Evolutionary conservation across 805 yeast species (phyloP), one percentile per base, ranked within the genome.

Genomic region (Nakazawaea sp.): DNA sequence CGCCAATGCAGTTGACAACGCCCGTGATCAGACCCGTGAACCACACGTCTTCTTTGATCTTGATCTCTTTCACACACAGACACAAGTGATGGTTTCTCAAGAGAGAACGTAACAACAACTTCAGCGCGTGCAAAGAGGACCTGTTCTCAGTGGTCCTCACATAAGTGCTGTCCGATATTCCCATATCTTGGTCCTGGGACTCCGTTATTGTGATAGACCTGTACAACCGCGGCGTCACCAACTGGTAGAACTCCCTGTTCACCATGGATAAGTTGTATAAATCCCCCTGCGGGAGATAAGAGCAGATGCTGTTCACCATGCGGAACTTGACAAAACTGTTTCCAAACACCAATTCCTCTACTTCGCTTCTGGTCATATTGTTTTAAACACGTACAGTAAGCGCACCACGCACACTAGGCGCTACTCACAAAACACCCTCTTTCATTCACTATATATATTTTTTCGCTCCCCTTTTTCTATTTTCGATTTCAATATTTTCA

Each of bases 21-120:
- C 32, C 30, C 3, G 20, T 23, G 12, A 37, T 11, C 17, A 32
- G 33, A 23, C 32, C 41, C 18, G 29, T 35, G 30, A 35, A 35
- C 39, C 39, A 35, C 9, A 35, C 39, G 18, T 35, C 39, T 8
- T 30, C 19, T 4, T 16, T 11, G 4, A 35, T 18, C 9, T 29
- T 11, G 11, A 35, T 24, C 4, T 35, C 18, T 9, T 25, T 19
- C 13, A 35, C 26, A 11, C 12, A 19, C 8, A 9, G 10, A 11
- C 20, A 13, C 17, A 35, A 23, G 13, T 24, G 16, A 3, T 18
- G 29, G 17, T 29, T 35, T 21, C 10, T 10, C 24, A 21, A 7
- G 7, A 21, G 24, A 8, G 24, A 8, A 21, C 24, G 24, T 7
- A 21, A 7, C 10, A 21, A 10, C 10, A 8, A 8, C 24, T 21